Base-by-base conservation (phyloP, 2,329 filamentous ascomycete genomes). In the Aureobasidium sp. region DNA sequence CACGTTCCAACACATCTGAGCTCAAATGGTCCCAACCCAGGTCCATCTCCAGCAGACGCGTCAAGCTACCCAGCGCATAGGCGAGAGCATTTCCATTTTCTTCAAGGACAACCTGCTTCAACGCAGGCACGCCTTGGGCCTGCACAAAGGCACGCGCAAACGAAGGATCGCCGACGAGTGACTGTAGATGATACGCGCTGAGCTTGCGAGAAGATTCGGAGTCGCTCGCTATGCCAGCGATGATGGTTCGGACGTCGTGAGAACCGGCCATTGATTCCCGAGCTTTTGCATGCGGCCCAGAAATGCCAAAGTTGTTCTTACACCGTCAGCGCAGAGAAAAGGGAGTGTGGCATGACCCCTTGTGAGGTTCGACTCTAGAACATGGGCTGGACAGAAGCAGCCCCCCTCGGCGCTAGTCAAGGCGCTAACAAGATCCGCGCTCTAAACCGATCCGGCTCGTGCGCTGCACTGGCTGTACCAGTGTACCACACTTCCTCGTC, bases 131-230 rank as follows among this genome's bases (percentile, higher is more conserved):
- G 4, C 94, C 94, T 61, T 91, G 91, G 53, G 91, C 89, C 55
- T 88, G 85, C 64, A 97, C 95, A 77, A 99, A 99, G 67, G 95
- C 86, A 73, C 97, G 94, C 69, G 94, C 94, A 73, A 97, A 97
- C 54, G 91, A 88, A 27, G 93, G 93, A 75, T 99, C 94, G 71
- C 92, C 93, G 74, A 99, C 96, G 64, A 90, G 91, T 65, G 84
- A 87, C 75, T 99, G 94, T 65, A 99, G 84, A 78, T 96, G 96
- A 83, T 99, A 99, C 63, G 95, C 94, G 63, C 94, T 94, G 90
- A 97, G 96, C 75, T 99, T 99, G 70, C 92, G 90, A 67, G 90
- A 87, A 60, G 90, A 92, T 79, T 99, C 94, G 75, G 96, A 83
- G 60, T 84, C 80, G 66, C 81, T 82, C 46, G 79, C 77, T 61